Conservation (phyloP, 2,329 filamentous ascomycete species). For the Fusarium brachygibbosum region DNA sequence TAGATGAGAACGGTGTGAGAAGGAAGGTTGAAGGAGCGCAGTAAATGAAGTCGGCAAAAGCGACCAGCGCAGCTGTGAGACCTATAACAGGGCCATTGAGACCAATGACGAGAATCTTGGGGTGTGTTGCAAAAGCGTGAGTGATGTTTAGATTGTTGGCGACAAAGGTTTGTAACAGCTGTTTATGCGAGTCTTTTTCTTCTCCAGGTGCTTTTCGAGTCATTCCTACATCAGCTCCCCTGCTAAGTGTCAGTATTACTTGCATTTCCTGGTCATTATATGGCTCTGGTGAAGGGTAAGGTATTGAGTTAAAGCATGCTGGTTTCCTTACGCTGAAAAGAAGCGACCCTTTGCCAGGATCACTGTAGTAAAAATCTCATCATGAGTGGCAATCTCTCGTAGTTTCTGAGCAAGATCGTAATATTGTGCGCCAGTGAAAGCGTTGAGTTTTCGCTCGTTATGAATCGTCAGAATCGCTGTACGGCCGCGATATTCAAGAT, state of each 20-base stretch:
- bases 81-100: constrained; percentile 94
- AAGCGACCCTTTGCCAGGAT: constrained; percentile 84
- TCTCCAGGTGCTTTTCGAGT: constrained; percentile 58
- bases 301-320: neutral
- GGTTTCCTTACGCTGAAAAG: constrained; percentile 86
- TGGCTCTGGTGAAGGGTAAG: neutral
- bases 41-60: constrained; percentile 94
- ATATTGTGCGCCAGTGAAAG: constrained; percentile 79
- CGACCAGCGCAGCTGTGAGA: constrained; percentile 84
- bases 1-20: constrained; percentile 89
- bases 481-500: constrained; percentile 58
- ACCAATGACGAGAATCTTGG: constrained; percentile 91
- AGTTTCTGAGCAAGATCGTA: constrained; percentile 80
- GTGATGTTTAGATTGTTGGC: constrained; percentile 91
- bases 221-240: constrained; percentile 82
- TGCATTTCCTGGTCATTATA: neutral
- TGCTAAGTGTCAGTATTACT: constrained; percentile 53
- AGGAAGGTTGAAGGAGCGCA: constrained; percentile 84
- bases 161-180: constrained; percentile 79
- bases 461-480: constrained; percentile 85
- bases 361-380: constrained; percentile 88
- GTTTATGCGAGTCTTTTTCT: constrained; percentile 57
- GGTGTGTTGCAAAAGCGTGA: constrained; percentile 90
- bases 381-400: constrained; percentile 80
- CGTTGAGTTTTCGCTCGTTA: constrained; percentile 88